Evolutionary conservation across 140 eudicot genomes (phyloP).

Genomic region (Bidens hawaiensis): DNA sequence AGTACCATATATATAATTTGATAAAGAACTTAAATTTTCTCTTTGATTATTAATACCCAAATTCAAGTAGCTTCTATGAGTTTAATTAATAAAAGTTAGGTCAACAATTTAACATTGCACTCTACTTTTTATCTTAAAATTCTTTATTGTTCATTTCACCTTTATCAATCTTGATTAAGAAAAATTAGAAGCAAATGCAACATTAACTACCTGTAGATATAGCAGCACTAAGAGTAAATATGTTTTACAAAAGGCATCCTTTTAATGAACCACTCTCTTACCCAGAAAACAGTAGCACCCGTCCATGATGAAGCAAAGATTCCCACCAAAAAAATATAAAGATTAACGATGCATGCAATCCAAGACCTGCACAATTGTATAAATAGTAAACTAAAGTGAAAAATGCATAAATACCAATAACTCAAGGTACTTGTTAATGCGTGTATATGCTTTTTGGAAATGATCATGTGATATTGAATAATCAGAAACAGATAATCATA

Average conservation of each 20-base stretch:
- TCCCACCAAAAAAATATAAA: conserved; percentile 91
- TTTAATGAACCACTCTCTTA: conserved; percentile 79
- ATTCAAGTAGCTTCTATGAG: neutral
- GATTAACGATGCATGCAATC: conserved; percentile 68
- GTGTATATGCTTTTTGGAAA: too few species aligned
- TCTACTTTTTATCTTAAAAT: neutral
- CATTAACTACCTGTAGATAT: conserved; percentile 70
- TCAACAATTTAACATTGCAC: too few species aligned
- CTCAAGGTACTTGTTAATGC: too few species aligned
- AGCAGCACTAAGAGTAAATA: conserved; percentile 83
- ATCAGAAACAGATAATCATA: too few species aligned
- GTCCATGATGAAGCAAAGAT: conserved; percentile 88
- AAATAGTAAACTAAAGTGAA: neutral
- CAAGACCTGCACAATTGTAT: conserved; percentile 61
- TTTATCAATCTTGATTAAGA: neutral
- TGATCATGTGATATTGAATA: too few species aligned
- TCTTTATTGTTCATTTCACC: neutral
- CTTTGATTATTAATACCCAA: neutral
- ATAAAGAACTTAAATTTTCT: conserved; percentile 1
- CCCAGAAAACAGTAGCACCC: conserved; percentile 82
- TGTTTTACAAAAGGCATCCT: conserved; percentile 85
- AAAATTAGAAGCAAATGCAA: neutral
- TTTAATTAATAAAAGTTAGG: neutral
- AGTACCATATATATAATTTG: neutral
- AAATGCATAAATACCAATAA: neutral